Percentiles rank a stretch among this genome's conserved stretches.
Conservation (phyloP, 108 stramenopile genomes). For the Conticribra weissflogii region DNA sequence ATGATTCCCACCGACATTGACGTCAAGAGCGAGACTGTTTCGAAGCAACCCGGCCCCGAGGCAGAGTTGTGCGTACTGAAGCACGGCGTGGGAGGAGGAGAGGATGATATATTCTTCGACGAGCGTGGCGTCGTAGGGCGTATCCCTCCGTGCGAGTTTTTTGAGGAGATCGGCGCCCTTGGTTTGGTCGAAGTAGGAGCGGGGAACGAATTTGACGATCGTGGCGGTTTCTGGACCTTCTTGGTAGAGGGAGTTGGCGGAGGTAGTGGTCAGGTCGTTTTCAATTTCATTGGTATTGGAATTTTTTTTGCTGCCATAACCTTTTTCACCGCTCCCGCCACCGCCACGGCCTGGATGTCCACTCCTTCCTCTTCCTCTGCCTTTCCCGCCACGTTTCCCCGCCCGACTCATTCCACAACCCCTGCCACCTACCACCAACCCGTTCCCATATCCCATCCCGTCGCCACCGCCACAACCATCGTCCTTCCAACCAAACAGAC, state of each 20-base stretch:
- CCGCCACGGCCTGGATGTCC: too few relatives aligned
- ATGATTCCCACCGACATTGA: conserved; percentile 77
- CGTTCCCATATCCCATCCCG: too few relatives aligned
- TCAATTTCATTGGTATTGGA: conserved; percentile 7
- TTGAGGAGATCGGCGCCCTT: conserved; percentile 81
- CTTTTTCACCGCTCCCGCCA: too few relatives aligned
- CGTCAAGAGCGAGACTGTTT: conserved; percentile 54
- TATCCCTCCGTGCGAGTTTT: conserved; percentile 66
- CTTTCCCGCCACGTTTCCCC: too few relatives aligned
- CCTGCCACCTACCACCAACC: too few relatives aligned
- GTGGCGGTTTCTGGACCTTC: conserved; percentile 48
- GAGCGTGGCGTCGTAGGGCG: conserved; percentile 73
- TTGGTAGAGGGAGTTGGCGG: too few relatives aligned
- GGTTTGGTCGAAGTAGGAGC: conserved; percentile 89
- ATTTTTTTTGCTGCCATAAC: neutral
- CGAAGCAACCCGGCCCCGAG: conserved; percentile 68
- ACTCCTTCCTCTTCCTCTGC: too few relatives aligned
- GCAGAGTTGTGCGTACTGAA: conserved; percentile 80
- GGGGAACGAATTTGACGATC: conserved; percentile 85
- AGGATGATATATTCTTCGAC: conserved; percentile 88
- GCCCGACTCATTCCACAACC: too few relatives aligned
- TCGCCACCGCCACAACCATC: too few relatives aligned
- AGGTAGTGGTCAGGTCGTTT: conserved; percentile 13
- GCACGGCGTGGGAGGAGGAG: conserved; percentile 76
- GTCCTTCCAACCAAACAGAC: conserved; percentile 55